A percentile compares a stretch with the other conserved stretches of the same genome.
phyloP scores from a whole-genome alignment of 1,139 yeast genomes.

The Yamadazyma epiphylla region DNA sequence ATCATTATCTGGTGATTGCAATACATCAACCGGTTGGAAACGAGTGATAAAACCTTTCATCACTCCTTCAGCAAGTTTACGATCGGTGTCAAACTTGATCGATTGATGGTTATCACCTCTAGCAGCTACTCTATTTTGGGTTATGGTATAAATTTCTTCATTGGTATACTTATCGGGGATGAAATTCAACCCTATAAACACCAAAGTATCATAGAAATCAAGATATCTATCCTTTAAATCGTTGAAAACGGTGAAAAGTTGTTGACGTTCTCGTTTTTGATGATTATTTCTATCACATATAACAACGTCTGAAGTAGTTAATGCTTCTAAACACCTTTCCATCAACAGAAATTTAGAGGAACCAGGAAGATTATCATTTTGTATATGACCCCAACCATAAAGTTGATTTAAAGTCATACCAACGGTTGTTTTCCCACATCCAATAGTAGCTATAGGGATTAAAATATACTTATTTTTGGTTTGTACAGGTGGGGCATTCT shows the following conservation, averaged over 20 bases:
- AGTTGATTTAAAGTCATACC: slow-evolving; percentile 56
- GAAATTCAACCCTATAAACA: slow-evolving; percentile 70
- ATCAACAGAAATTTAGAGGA: slow-evolving; percentile 52
- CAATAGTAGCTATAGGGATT: slow-evolving; percentile 85
- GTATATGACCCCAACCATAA: slow-evolving; percentile 71
- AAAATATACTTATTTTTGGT: slow-evolving; percentile 49
- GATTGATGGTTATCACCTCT: slow-evolving; percentile 94
- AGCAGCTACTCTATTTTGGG: slow-evolving; percentile 53
- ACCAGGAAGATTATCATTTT: slow-evolving; percentile 70
- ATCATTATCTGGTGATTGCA: slow-evolving; percentile 53
- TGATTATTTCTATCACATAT: slow-evolving; percentile 85
- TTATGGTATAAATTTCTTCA: slow-evolving; percentile 44
- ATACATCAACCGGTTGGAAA: slow-evolving; percentile 55
- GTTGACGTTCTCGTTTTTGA: slow-evolving; percentile 62
- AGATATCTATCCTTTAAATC: slow-evolving; percentile 32
- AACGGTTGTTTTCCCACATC: slow-evolving; percentile 93
- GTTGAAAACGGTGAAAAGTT: slow-evolving; percentile 55
- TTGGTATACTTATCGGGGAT: slow-evolving; percentile 20
- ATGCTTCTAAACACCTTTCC: slow-evolving; percentile 40
- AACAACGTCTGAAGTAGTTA: slow-evolving; percentile 44
- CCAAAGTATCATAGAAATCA: slow-evolving; percentile 27
- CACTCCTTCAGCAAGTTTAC: slow-evolving; percentile 47
- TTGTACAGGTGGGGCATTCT: slow-evolving; percentile 7
- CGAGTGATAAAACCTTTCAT: slow-evolving; percentile 72
- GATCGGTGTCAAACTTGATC: slow-evolving; percentile 51